phyloP scores from a whole-genome alignment of 495 filamentous ascomycete genomes.

The Penicillium macrosclerotiorum region DNA sequence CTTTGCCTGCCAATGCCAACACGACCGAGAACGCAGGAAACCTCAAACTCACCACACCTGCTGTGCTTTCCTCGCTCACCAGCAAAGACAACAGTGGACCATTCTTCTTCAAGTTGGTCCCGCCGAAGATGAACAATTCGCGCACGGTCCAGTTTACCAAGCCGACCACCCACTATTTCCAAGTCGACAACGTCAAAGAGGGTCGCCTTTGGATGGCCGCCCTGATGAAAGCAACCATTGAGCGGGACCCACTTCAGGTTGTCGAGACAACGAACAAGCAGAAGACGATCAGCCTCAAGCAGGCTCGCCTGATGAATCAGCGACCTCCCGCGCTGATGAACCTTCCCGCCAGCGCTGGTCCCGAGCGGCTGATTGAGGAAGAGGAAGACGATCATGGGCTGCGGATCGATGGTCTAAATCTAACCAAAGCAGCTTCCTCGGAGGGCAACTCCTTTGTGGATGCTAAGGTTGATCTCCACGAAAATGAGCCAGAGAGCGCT shows the following conservation, averaged over 20 bases:
- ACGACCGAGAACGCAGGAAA: conserved; percentile 48
- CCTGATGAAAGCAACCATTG: conserved; percentile 98
- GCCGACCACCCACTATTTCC: conserved; percentile 95
- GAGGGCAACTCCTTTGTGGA: conserved; percentile 16
- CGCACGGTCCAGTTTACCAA: conserved; percentile 96
- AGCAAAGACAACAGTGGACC: conserved; percentile 50
- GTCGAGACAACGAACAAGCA: conserved; percentile 92
- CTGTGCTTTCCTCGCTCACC: conserved; percentile 13
- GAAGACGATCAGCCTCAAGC: conserved; percentile 84
- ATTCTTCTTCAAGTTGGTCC: conserved; percentile 98
- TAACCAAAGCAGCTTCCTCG: conserved; percentile 25
- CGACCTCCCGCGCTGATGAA: conserved; percentile 85
- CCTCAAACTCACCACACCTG: conserved; percentile 19
- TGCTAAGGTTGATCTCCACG: conserved; percentile 12
- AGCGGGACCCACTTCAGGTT: conserved; percentile 75
- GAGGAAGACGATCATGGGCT: conserved; percentile 31
- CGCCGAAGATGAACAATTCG: conserved; percentile 81
- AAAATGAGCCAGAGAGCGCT: conserved; percentile 6
- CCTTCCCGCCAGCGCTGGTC: conserved; percentile 11
- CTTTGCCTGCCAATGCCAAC: conserved; percentile 61
- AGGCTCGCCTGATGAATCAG: conserved; percentile 78
- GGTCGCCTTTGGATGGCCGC: conserved; percentile 98
- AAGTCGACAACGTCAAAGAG: conserved; percentile 82
- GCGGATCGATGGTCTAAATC: conserved; percentile 35
- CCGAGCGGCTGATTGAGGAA: conserved; percentile 19